Evolutionary conservation across 2,329 filamentous ascomycete species (phyloP).

Genomic region (Diaporthe citrichinensis): DNA sequence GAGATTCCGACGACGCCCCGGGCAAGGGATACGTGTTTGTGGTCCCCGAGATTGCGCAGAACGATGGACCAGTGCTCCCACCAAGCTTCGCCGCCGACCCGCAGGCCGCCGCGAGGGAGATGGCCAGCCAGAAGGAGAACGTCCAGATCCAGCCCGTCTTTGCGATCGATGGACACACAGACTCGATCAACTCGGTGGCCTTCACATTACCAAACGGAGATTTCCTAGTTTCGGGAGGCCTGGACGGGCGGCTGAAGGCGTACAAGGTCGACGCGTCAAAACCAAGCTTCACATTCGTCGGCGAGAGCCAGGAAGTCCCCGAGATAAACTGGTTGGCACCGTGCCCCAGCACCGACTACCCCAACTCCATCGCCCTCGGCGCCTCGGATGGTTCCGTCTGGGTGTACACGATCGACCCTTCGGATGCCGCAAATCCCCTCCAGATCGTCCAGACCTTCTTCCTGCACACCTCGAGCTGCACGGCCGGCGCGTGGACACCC

Average conservation of each 20-base stretch:
- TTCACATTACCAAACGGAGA: slow-evolving; percentile 90
- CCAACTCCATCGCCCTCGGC: slow-evolving; percentile 89
- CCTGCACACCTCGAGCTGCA: slow-evolving; percentile 87
- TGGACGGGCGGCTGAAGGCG: slow-evolving; percentile 86
- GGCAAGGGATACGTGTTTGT: slow-evolving; percentile 83
- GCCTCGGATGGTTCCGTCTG: slow-evolving; percentile 93
- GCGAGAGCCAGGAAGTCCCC: slow-evolving; percentile 88
- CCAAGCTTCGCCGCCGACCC: slow-evolving; percentile 80
- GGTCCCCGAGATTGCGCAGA: slow-evolving; percentile 31
- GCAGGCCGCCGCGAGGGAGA: slow-evolving; percentile 52
- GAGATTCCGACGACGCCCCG: slow-evolving; percentile 69
- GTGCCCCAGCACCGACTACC: slow-evolving; percentile 78
- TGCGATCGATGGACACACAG: slow-evolving; percentile 88
- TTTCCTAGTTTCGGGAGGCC: slow-evolving; percentile 86
- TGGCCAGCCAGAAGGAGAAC: slow-evolving; percentile 53
- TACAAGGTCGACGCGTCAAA: slow-evolving; percentile 68
- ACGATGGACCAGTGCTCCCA: slow-evolving; percentile 82
- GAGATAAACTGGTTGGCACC: slow-evolving; percentile 92
- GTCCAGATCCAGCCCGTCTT: slow-evolving; percentile 76
- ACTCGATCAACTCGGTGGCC: slow-evolving; percentile 88
- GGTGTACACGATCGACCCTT: slow-evolving; percentile 89
- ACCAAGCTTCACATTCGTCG: slow-evolving; percentile 73
- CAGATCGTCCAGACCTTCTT: slow-evolving; percentile 94
- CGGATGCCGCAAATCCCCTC: slow-evolving; percentile 72
- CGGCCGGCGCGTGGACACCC: slow-evolving; percentile 90